A percentile compares a stretch with the other conserved stretches of the same genome.
Conservation (phyloP, 768 basidiomycete genomes). For the Clathrus columnatus region DNA sequence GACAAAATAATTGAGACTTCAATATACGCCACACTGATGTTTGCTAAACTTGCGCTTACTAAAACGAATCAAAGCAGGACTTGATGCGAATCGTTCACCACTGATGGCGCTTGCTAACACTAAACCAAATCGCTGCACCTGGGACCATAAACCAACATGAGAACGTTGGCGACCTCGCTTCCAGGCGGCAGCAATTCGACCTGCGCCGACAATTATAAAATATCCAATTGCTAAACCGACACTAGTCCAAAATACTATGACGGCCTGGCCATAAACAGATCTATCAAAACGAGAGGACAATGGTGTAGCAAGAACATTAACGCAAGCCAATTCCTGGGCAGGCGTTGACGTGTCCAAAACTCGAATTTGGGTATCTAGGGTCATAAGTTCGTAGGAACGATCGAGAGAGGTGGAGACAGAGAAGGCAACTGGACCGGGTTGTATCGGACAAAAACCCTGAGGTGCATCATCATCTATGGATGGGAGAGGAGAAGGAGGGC, state of each 20-base stretch:
- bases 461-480: slow-evolving; percentile 28
- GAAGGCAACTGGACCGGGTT: slow-evolving; percentile 73
- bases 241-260: slow-evolving; percentile 63
- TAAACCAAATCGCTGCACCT: slow-evolving; percentile 77
- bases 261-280: slow-evolving; percentile 57
- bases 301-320: slow-evolving; percentile 72
- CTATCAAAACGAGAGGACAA: slow-evolving; percentile 28
- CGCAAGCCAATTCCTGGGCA: slow-evolving; percentile 72
- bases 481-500: slow-evolving; percentile 68
- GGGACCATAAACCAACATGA: slow-evolving; percentile 41
- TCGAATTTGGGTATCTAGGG: slow-evolving; percentile 74
- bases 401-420: slow-evolving; percentile 32
- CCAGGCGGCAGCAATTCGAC: slow-evolving; percentile 81
- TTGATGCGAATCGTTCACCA: slow-evolving; percentile 78
- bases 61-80: slow-evolving; percentile 82
- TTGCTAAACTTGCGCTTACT: slow-evolving; percentile 38
- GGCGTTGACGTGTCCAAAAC: slow-evolving; percentile 72
- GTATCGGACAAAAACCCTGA: slow-evolving; percentile 63
- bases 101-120: slow-evolving; percentile 89
- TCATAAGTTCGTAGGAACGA: slow-evolving; percentile 63
- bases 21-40: no score
- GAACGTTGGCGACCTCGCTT: slow-evolving; percentile 41
- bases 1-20: slow-evolving; percentile 15
- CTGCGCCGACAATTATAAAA: slow-evolving; percentile 73
- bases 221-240: slow-evolving; percentile 70